Percentiles rank a stretch among this genome's conserved stretches.
Evolutionary conservation across 2,329 filamentous ascomycete species (phyloP).

Genomic region (Phaeosphaeriaceae sp.): DNA sequence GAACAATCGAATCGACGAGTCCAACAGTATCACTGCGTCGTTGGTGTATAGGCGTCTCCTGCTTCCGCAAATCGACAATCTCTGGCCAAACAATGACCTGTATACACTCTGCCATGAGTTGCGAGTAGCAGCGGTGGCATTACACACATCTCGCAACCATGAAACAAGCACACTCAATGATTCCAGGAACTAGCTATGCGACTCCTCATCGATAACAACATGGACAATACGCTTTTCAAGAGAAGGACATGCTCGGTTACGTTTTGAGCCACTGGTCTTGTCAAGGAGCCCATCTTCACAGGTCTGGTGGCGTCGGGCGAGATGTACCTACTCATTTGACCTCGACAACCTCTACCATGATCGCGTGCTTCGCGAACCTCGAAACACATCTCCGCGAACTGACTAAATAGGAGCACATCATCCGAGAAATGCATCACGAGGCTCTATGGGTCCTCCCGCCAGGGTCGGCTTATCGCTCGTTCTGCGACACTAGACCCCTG

Average conservation of each 20-base stretch:
- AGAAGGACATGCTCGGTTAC: neutral
- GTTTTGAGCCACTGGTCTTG: too few species aligned
- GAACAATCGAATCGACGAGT: too few species aligned
- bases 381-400: neutral
- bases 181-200: too few species aligned
- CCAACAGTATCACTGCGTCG: too few species aligned
- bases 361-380: slow-evolving; percentile 4
- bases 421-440: neutral
- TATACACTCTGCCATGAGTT: too few species aligned
- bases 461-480: slow-evolving; percentile 5
- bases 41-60: too few species aligned
- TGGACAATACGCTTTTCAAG: neutral
- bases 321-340: neutral
- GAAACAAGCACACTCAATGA: neutral
- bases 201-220: neutral
- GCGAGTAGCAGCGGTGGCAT: neutral
- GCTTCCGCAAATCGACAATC: too few species aligned
- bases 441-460: neutral
- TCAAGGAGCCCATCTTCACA: too few species aligned
- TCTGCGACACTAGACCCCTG: slow-evolving; percentile 4
- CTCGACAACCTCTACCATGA: neutral
- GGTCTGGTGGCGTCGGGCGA: neutral
- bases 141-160: neutral
- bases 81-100: too few species aligned
- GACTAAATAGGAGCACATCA: neutral